Base-by-base conservation (phyloP, 805 yeast genomes). In the Ogataea methanolica region DNA sequence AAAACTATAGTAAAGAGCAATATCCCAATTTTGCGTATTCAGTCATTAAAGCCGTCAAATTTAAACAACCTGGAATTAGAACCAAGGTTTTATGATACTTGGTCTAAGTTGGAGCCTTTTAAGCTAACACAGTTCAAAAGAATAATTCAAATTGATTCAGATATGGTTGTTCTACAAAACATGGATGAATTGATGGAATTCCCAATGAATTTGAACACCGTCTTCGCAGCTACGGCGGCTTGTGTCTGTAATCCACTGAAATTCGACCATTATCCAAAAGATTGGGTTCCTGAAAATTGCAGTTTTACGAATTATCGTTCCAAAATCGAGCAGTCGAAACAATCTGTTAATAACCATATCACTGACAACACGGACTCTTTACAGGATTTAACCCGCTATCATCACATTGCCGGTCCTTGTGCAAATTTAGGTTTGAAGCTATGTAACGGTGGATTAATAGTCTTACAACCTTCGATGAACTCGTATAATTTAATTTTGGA, bases 31-130 rank as follows among this genome's bases (percentile, higher is more conserved):
- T 45, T 70, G 33, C 66, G 63, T 45, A 69, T 79, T 15, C 68
- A 70, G 17, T 67, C 72, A 44, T 61, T 80, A 26, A 54, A 70
- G 5, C 84, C 83, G 1, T 56, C 62, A 1, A 61, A 58, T 16
- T 64, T 67, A 50, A 75, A 73, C 53, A 76, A 74, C 47, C 76
- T 76, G 53, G 61, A 71, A 11, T 62, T 70, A 35, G 85, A 81
- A 53, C 69, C 75, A 11, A 63, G 85, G 34, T 80, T 80, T 62
- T 66, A 73, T 55, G 84, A 80, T 57, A 78, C 83, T 53, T 80
- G 84, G 83, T 71, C 83, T 29, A 80, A 80, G 61, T 60, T 80
- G 42, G 80, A 77, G 62, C 76, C 81, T 9, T 80, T 80, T 57
- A 67, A 72, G 22, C 63, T 80, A 45, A 53, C 59, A 11, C 77